A percentile compares a stretch with the other conserved stretches of the same genome.
Evolutionary conservation across 2,329 filamentous ascomycete genomes (phyloP).

Genomic region (Paracamarosporium sp.): DNA sequence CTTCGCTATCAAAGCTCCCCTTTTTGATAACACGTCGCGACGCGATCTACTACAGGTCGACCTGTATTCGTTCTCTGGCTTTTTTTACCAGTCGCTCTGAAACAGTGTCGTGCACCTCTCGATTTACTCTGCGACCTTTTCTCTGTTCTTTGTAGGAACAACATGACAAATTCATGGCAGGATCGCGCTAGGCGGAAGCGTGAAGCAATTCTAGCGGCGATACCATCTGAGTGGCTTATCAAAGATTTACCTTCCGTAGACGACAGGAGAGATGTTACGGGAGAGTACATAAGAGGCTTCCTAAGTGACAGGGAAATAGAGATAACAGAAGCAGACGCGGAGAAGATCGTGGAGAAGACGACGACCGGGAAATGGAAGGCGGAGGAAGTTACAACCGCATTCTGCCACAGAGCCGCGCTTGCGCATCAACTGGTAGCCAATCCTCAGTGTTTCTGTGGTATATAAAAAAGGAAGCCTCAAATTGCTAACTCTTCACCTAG

Average conservation of each 20-base stretch:
- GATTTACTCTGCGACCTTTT: too few relatives aligned
- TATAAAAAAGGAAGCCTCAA: not conserved
- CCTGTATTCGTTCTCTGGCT: too few relatives aligned
- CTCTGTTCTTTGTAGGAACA: conserved; percentile 7
- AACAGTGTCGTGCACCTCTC: too few relatives aligned
- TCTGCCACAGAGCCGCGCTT: conserved; percentile 63
- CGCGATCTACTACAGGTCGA: not conserved
- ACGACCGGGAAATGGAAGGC: conserved; percentile 63
- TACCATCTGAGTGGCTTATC: conserved; percentile 65
- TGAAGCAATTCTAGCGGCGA: conserved; percentile 59
- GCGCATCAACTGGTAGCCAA: conserved; percentile 55
- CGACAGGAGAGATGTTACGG: conserved; percentile 57
- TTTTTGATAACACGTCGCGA: conserved; percentile 2
- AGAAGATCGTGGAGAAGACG: conserved; percentile 62
- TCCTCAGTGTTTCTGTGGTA: not conserved
- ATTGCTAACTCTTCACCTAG: conserved; percentile 14
- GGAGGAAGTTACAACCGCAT: conserved; percentile 61
- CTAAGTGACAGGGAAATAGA: conserved; percentile 61
- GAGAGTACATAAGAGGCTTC: conserved; percentile 63
- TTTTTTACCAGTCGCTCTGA: too few relatives aligned
- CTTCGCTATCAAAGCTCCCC: conserved; percentile 2
- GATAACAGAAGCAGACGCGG: conserved; percentile 67
- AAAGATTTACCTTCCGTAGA: conserved; percentile 54
- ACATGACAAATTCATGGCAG: conserved; percentile 54
- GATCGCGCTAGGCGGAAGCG: conserved; percentile 60